Percentiles rank a stretch among this genome's conserved stretches.
These are phyloP conservation scores for Pezicula neosporulosa DNA, from an alignment of 2,329 filamentous ascomycete species.

Conservation along the genomic window DNA sequence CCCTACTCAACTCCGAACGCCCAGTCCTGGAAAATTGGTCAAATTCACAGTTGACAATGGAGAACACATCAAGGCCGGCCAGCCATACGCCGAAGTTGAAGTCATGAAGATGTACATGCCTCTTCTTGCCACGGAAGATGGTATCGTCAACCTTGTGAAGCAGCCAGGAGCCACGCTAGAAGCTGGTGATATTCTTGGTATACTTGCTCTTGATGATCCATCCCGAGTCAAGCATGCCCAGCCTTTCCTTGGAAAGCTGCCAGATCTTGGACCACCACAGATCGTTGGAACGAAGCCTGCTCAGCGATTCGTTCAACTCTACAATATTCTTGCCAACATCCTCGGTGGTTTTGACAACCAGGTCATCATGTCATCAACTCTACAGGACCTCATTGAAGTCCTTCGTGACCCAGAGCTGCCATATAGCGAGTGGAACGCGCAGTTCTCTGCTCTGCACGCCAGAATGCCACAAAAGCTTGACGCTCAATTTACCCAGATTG, in stretches of 20 bases:
- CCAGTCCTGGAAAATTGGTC: constrained; percentile 95
- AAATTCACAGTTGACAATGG: constrained; percentile 97
- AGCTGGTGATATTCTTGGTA: constrained; percentile 97
- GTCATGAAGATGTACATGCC: constrained; percentile 99
- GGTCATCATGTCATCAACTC: constrained; percentile 83
- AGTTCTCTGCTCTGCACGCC: constrained; percentile 94
- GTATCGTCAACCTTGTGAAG: constrained; percentile 97
- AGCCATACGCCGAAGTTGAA: constrained; percentile 94
- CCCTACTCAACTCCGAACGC: constrained; percentile 91
- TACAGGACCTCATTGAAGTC: constrained; percentile 87
- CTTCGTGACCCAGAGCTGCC: constrained; percentile 86
- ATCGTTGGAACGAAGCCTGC: constrained; percentile 88
- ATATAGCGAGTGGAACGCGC: constrained; percentile 93
- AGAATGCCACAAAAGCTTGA: constrained; percentile 96
- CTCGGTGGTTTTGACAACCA: constrained; percentile 95
- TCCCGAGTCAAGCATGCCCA: constrained; percentile 95
- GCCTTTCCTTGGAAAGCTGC: constrained; percentile 87
- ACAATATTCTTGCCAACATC: constrained; percentile 80
- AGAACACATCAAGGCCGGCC: constrained; percentile 85
- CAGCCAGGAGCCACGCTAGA: constrained; percentile 97
- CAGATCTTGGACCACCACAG: constrained; percentile 80
- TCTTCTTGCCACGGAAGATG: constrained; percentile 88
- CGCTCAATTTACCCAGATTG: constrained; percentile 73
- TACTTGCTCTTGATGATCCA: constrained; percentile 91
- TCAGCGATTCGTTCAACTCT: constrained; percentile 77